Percentiles rank a stretch among this genome's conserved stretches.
phyloP scores from a whole-genome alignment of 768 basidiomycete species.

The Hirschioporus abietinus region DNA sequence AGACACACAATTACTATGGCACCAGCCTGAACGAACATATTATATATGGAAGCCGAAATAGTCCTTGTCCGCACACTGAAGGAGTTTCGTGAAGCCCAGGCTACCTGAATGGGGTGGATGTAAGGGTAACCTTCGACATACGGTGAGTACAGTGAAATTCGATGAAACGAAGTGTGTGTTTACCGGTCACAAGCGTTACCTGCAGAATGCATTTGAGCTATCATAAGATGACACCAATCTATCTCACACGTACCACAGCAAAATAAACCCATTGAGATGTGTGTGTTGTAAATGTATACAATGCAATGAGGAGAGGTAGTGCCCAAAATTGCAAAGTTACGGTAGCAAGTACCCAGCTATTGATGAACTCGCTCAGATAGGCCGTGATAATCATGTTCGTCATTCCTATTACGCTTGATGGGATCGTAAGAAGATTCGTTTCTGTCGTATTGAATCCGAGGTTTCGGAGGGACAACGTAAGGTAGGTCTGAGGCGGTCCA shows the following conservation, averaged over 20 bases:
- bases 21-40: constrained; percentile 60
- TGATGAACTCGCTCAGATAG: constrained; percentile 48
- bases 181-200: neutral
- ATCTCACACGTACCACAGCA: constrained; percentile 35
- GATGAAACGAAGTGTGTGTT: neutral
- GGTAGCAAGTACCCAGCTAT: constrained; percentile 50
- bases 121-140: constrained; percentile 47
- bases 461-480: constrained; percentile 56
- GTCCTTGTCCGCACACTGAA: constrained; percentile 52
- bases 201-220: constrained; percentile 11
- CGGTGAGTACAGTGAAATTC: neutral
- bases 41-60: constrained; percentile 44
- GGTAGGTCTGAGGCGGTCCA: constrained; percentile 54
- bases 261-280: constrained; percentile 56
- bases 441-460: constrained; percentile 61
- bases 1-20: constrained; percentile 40
- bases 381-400: constrained; percentile 37
- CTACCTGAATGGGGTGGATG: constrained; percentile 36
- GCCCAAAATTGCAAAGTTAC: constrained; percentile 58
- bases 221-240: constrained; percentile 16
- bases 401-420: constrained; percentile 49
- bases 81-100: constrained; percentile 57
- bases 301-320: constrained; percentile 51
- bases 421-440: constrained; percentile 58
- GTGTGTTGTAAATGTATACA: constrained; percentile 42